Percentiles rank a stretch among this genome's conserved stretches.
Conservation (phyloP, 2,329 filamentous ascomycete genomes). For the Aspergillus alliaceus region DNA sequence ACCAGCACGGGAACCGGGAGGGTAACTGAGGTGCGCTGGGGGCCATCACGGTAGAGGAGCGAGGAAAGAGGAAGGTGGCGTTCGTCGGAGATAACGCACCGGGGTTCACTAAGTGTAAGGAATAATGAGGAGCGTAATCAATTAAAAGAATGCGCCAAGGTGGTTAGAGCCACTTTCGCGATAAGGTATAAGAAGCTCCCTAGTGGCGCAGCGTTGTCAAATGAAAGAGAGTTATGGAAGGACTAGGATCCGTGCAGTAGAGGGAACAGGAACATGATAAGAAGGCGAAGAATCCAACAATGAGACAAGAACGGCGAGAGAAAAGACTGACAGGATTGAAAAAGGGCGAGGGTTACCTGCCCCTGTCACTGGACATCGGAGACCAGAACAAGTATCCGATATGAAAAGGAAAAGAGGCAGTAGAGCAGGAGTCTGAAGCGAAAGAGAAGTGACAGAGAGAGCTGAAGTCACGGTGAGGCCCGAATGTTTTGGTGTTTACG, state of each 20-base stretch:
- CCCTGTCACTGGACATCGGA: not conserved
- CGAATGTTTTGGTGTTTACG: constrained; percentile 41
- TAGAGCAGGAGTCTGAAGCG: constrained; percentile 8
- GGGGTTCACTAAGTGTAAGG: not conserved
- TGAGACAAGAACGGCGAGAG: constrained; percentile 4
- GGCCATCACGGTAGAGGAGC: constrained; percentile 40
- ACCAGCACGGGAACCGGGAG: constrained; percentile 85
- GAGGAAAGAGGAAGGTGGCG: not conserved
- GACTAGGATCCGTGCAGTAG: constrained; percentile 7
- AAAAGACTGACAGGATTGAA: constrained; percentile 5
- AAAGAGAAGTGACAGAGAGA: constrained; percentile 12
- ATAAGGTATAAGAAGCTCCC: not conserved
- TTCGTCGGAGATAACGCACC: not conserved
- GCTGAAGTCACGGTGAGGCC: constrained; percentile 34
- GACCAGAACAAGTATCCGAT: not conserved
- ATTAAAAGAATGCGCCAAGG: not conserved
- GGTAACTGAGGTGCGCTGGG: constrained; percentile 58
- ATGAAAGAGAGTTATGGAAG: constrained; percentile 4
- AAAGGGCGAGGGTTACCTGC: not conserved
- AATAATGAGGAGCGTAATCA: not conserved
- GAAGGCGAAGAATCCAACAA: not conserved
- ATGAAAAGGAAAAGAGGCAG: constrained; percentile 9
- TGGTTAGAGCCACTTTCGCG: not conserved
- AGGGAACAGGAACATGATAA: constrained; percentile 7
- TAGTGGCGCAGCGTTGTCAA: not conserved